These are phyloP conservation scores for Yamadazyma diospyri DNA, from an alignment of 1,139 yeast species.

Conservation along the genomic window DNA sequence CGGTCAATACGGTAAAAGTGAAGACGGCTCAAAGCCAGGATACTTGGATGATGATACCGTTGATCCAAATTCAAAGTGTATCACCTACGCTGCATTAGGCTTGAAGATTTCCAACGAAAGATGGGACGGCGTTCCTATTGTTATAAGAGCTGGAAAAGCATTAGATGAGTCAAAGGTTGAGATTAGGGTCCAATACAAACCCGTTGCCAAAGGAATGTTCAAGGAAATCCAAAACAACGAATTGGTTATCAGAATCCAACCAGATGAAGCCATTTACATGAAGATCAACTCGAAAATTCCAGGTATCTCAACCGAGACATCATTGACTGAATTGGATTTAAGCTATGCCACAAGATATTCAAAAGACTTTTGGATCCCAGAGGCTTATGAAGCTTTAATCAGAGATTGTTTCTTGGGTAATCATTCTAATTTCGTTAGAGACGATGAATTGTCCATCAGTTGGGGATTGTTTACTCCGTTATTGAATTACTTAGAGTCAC, in stretches of 20 bases:
- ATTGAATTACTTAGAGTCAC: constrained; percentile 71
- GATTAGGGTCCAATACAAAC: constrained; percentile 87
- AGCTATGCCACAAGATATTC: constrained; percentile 78
- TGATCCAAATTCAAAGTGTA: constrained; percentile 72
- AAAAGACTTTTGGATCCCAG: constrained; percentile 90
- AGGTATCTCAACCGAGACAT: constrained; percentile 77
- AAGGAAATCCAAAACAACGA: constrained; percentile 84
- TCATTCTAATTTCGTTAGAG: constrained; percentile 96
- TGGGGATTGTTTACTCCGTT: constrained; percentile 95
- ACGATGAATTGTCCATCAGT: constrained; percentile 90
- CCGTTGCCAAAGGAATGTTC: constrained; percentile 80
- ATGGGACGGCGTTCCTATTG: constrained; percentile 98
- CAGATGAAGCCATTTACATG: constrained; percentile 88
- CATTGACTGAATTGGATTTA: constrained; percentile 85
- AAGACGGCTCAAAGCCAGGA: constrained; percentile 85
- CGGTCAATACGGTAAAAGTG: constrained; percentile 85
- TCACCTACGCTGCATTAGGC: constrained; percentile 86
- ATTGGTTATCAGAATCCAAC: constrained; percentile 90
- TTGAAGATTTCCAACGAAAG: constrained; percentile 82
- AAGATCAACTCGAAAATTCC: constrained; percentile 93
- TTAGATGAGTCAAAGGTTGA: constrained; percentile 90
- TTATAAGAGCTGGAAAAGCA: constrained; percentile 96
- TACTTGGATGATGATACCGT: constrained; percentile 95
- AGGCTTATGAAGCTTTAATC: constrained; percentile 94
- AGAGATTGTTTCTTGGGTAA: constrained; percentile 89